Evolutionary conservation across 2,329 filamentous ascomycete species (phyloP), one percentile per base, ranked within the genome.

Genomic region (Cercospora sojina): DNA sequence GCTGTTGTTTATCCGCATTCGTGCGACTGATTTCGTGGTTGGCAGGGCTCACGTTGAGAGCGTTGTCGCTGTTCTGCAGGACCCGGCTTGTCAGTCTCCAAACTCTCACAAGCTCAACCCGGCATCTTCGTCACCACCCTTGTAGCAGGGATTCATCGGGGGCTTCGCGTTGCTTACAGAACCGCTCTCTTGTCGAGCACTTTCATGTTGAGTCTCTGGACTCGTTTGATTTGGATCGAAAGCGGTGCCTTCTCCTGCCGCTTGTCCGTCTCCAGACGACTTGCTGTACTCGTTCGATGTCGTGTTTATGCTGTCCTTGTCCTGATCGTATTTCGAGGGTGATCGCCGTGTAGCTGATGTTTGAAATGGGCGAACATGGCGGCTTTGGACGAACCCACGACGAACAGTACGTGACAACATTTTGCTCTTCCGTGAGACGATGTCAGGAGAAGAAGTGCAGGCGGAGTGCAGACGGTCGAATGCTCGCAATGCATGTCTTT

Each of bases 221-320:
- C 83, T 80, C 27, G 90, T 93, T 76, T 86, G 86, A 64, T 83
- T 79, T 0, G 88, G 87, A 75, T 92, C 84, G 78, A 91, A 96
- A 0, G 92, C 89, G 0, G 88, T 84, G 49, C 88, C 83, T 3
- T 81, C 76, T 64, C 85, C 81, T 31, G 83, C 80, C 1, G 88
- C 84, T 12, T 80, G 79, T 51, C 88, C 81, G 70, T 88, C 91
- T 0, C 86, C 86, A 3, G 87, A 90, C 59, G 87, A 88, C 75
- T 89, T 87, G 65, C 87, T 86, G 78, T 89, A 87, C 76, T 96
- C 91, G 62, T 84, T 87, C 2, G 85, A 79, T 35, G 86, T 83
- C 0, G 90, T 87, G 66, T 90, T 86, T 35, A 96, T 83, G 2
- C 83, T 83, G 69, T 89, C 84, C 66, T 82, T 83, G 75, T 80